Conservation (phyloP, 2,329 filamentous ascomycete genomes). For the Pseudogymnoascus sp. region DNA sequence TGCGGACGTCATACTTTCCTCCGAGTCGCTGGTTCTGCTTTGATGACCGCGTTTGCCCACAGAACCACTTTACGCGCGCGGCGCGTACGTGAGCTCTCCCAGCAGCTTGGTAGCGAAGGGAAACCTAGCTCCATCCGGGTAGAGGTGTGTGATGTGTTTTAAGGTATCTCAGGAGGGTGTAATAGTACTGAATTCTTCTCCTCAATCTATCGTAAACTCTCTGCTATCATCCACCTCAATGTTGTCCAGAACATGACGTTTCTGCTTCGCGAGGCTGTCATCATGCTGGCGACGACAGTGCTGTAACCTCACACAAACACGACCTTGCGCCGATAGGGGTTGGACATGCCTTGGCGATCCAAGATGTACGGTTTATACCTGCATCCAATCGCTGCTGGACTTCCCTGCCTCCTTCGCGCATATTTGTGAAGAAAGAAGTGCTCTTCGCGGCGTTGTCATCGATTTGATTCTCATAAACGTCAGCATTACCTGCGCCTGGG, state of each 20-base stretch:
- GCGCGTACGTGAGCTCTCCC: slow-evolving; percentile 1
- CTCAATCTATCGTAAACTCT: background rate
- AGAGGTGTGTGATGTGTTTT: background rate
- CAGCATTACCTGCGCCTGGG: background rate
- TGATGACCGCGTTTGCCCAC: background rate
- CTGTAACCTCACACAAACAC: background rate
- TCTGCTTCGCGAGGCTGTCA: background rate
- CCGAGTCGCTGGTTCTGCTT: background rate
- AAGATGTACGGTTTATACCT: background rate
- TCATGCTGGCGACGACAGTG: background rate
- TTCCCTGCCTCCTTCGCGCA: background rate
- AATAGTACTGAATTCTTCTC: background rate
- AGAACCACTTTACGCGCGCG: background rate
- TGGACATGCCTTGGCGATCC: background rate
- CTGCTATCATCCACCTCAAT: background rate
- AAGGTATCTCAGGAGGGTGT: slow-evolving; percentile 1
- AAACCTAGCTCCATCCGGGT: slow-evolving; percentile 7
- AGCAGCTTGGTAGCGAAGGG: slow-evolving; percentile 4
- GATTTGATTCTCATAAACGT: background rate
- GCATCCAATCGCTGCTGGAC: background rate
- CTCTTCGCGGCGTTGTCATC: background rate
- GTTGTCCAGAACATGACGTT: background rate
- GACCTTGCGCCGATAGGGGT: slow-evolving; percentile 2
- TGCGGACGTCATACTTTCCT: background rate
- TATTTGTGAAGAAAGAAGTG: background rate